These are phyloP conservation scores for Hsuehochloa calcarea DNA, from an alignment of 176 grass and related monocot species.

Conservation along the genomic window DNA sequence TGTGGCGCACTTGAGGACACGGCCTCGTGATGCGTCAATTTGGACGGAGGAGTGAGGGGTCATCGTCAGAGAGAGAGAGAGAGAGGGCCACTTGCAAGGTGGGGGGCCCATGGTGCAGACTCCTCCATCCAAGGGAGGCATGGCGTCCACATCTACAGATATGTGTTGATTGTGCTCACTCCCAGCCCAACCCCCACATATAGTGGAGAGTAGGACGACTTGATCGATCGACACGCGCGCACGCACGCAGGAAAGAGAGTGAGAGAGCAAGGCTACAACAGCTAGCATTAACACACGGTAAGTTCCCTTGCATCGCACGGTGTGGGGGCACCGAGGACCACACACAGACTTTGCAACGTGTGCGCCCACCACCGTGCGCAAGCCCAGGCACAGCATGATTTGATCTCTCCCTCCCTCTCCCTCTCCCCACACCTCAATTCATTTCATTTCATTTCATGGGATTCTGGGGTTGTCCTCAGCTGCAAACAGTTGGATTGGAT, in stretches of 20 bases:
- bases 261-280: not conserved
- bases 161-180: not conserved
- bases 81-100: not conserved
- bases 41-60: not conserved
- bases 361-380: not conserved
- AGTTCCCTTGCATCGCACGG: not conserved
- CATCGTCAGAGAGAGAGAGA: not conserved
- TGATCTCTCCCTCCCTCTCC: not conserved
- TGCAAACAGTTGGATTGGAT: conserved; percentile 18
- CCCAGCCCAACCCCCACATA: not conserved
- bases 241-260: not conserved
- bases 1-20: not conserved
- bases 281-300: not conserved
- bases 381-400: not conserved
- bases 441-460: not conserved
- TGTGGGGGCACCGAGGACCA: not conserved
- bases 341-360: not conserved
- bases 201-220: not conserved
- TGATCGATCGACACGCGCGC: not conserved
- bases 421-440: not conserved
- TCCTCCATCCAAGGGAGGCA: not conserved
- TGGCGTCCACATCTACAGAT: not conserved
- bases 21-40: not conserved
- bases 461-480: conserved; percentile 28
- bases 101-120: not conserved